Evolutionary conservation across 2,329 filamentous ascomycete genomes (phyloP).

Genomic region (Aureobasidium vineae): DNA sequence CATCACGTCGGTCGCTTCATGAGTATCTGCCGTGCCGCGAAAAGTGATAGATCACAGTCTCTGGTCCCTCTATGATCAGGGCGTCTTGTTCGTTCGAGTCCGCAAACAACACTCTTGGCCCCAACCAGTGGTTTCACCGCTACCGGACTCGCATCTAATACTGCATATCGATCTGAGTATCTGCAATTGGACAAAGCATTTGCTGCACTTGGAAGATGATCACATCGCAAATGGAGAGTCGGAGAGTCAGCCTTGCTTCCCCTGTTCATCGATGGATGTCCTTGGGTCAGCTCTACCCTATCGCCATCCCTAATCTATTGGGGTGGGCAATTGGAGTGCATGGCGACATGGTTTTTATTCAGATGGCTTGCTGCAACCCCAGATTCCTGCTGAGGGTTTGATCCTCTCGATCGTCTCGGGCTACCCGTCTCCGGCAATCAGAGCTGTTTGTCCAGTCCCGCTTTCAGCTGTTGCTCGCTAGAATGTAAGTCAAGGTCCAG

Average conservation of each 20-base stretch:
- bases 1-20: neutral
- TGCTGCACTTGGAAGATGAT: neutral
- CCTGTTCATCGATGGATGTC: neutral
- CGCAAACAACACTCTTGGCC: constrained; percentile 12
- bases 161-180: constrained; percentile 11
- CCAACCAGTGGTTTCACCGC: constrained; percentile 22
- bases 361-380: constrained; percentile 17
- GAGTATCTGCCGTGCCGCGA: constrained; percentile 20
- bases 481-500: neutral
- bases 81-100: neutral
- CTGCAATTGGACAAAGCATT: constrained; percentile 2
- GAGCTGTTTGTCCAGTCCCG: constrained; percentile 2
- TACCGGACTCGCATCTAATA: constrained; percentile 15
- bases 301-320: neutral
- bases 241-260: constrained; percentile 17
- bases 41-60: constrained; percentile 21
- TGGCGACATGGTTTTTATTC: constrained; percentile 9
- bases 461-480: constrained; percentile 9
- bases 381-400: constrained; percentile 6
- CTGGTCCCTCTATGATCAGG: neutral
- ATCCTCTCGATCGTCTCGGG: constrained; percentile 15
- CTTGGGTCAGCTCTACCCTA: constrained; percentile 6
- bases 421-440: neutral
- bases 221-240: neutral
- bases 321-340: constrained; percentile 4